Conservation (phyloP, 176 grass and related monocot genomes). For the Aegilops umbellulata region DNA sequence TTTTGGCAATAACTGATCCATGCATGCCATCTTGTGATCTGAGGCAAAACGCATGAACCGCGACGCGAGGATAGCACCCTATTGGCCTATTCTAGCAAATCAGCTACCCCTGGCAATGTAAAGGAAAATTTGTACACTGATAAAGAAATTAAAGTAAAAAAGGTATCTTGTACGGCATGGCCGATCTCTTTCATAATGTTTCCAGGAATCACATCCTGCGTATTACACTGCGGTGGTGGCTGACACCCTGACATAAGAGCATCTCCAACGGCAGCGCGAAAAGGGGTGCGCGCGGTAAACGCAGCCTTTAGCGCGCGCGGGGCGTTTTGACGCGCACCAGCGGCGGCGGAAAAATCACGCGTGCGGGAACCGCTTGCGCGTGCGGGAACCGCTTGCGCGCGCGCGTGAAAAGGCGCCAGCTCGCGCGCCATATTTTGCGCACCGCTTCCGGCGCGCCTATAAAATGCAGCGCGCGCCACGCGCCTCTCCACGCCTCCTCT, state of each 20-base stretch:
- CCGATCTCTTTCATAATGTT: background rate
- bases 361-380: too few relatives aligned
- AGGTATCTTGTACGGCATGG: background rate
- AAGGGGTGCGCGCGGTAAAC: too few relatives aligned
- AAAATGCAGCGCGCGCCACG: too few relatives aligned
- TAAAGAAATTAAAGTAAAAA: background rate
- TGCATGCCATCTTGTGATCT: background rate
- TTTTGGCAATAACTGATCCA: slow-evolving; percentile 15
- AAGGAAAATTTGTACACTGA: background rate
- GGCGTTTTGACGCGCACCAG: too few relatives aligned
- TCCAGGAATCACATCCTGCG: background rate
- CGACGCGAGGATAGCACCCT: background rate
- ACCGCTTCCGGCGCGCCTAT: too few relatives aligned
- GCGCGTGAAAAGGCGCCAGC: too few relatives aligned
- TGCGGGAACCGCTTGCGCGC: too few relatives aligned
- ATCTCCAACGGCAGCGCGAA: too few relatives aligned
- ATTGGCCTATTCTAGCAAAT: background rate
- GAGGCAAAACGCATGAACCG: slow-evolving; percentile 10
- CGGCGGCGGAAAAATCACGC: too few relatives aligned
- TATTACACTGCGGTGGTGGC: background rate
- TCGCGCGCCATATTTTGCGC: too few relatives aligned
- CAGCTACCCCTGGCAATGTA: background rate
- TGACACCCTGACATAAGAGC: background rate
- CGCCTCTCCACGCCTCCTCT: too few relatives aligned
- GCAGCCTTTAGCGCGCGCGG: too few relatives aligned